Percentiles rank a stretch among this genome's conserved stretches.
These are phyloP conservation scores for Euphrasia confusa DNA, from an alignment of 257 asterid species.

Conservation along the genomic window DNA sequence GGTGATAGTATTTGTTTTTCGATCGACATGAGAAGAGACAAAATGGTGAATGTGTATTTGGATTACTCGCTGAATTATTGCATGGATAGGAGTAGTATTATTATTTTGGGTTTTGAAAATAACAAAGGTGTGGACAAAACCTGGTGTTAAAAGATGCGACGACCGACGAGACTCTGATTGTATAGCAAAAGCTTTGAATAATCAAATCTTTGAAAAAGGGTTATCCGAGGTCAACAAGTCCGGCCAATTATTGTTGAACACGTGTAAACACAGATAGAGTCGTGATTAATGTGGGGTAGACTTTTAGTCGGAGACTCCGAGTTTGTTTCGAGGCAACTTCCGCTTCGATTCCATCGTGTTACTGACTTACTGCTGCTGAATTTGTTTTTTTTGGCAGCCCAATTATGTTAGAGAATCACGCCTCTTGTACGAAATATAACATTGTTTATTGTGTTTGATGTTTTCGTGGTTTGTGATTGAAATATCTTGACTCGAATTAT, in stretches of 20 bases:
- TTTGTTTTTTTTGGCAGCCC: neutral
- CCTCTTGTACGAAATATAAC: neutral
- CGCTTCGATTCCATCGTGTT: neutral
- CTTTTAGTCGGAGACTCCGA: no score
- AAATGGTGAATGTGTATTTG: neutral
- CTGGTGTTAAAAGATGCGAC: constrained; percentile 3
- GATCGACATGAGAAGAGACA: constrained; percentile 16
- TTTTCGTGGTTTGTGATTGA: no score
- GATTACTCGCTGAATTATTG: constrained; percentile 19
- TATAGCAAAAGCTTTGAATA: constrained; percentile 14
- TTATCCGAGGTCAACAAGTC: constrained; percentile 46
- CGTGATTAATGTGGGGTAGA: neutral
- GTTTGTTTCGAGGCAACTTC: constrained; percentile 43
- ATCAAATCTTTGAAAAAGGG: constrained; percentile 27
- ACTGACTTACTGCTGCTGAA: no score
- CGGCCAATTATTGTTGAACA: constrained; percentile 48
- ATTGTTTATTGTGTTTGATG: no score
- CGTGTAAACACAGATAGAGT: constrained; percentile 31
- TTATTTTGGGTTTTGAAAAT: constrained; percentile 20
- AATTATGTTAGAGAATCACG: constrained; percentile 29
- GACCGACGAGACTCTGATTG: neutral
- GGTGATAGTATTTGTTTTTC: no score
- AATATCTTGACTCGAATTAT: no score
- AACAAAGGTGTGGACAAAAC: constrained; percentile 28
- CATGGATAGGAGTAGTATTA: neutral